Conservation (phyloP, 2,329 filamentous ascomycete species). For the Byssothecium circinans region DNA sequence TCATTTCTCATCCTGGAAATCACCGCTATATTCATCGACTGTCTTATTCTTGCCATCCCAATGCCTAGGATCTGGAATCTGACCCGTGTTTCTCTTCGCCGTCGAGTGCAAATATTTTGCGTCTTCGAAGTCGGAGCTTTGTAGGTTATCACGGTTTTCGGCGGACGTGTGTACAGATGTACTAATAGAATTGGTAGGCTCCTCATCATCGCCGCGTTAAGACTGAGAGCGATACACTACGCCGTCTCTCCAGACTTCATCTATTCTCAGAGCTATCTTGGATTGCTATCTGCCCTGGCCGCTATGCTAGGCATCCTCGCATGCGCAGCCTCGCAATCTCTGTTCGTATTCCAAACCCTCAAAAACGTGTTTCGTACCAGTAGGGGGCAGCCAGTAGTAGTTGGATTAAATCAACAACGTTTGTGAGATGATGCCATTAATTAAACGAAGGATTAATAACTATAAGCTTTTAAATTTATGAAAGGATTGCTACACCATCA, state of each 20-base stretch:
- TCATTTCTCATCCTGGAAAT: conserved; percentile 5
- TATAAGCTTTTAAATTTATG: no score
- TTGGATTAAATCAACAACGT: no score
- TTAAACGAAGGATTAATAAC: no score
- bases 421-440: no score
- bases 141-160: neutral
- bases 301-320: neutral
- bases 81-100: neutral
- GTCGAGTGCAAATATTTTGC: neutral
- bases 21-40: neutral
- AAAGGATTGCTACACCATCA: no score
- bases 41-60: neutral
- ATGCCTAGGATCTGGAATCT: neutral
- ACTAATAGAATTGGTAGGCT: neutral
- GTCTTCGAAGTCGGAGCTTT: neutral
- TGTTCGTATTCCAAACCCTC: no score
- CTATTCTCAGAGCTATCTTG: conserved; percentile 4
- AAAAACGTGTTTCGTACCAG: no score
- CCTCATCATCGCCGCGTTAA: neutral
- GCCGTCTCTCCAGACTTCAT: conserved; percentile 5
- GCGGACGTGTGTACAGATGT: no score
- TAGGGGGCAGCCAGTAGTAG: no score
- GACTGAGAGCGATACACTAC: neutral
- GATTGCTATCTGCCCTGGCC: conserved; percentile 1
- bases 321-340: neutral